Evolutionary conservation across 805 yeast genomes (phyloP), one percentile per base, ranked within the genome.

Genomic region (Yamadazyma phyllophila): DNA sequence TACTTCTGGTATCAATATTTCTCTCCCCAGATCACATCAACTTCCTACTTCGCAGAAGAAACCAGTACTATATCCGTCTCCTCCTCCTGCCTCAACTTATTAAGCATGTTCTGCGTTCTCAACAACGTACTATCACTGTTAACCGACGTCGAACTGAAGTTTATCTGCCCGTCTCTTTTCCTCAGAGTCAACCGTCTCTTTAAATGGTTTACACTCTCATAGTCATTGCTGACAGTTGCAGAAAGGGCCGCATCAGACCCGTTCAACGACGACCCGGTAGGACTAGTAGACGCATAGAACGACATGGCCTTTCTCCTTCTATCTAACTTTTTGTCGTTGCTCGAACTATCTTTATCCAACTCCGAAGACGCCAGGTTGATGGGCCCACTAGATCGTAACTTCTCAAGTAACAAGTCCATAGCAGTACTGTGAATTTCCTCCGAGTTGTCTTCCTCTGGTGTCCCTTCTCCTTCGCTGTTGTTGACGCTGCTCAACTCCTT

Each of bases 31-130:
- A n/a, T n/a, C n/a, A n/a, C n/a, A n/a, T n/a, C n/a, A n/a, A n/a
- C n/a, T n/a, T n/a, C n/a, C n/a, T 20, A 20, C 24, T 20, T 20
- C 24, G 3, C 24, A 3, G 24, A 20, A 3, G 24, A 20, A 20
- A 20, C 6, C 24, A 20, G 24, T 20, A 20, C 6, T 6, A 20
- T 32, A 36, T 4, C 35, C n/a, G 9, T 40, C 15, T 24, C 26
- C 6, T 34, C 39, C 2, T 35, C 45, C 10, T 36, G 45, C 14
- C 73, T 42, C 31, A 71, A 57, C 43, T 66, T 65, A 35, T 59
- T 61, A 36, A 71, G 60, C 75, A 71, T 69, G 1, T 65, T 62
- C 47, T 67, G 73, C 0, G 76, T 73, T 42, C 77, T 50, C 14
- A 67, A 53, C 62, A 69, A 58, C 1, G 64, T 47, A 36, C 57